phyloP scores from a whole-genome alignment of 2,329 filamentous ascomycete genomes.

The Xylariales sp. region DNA sequence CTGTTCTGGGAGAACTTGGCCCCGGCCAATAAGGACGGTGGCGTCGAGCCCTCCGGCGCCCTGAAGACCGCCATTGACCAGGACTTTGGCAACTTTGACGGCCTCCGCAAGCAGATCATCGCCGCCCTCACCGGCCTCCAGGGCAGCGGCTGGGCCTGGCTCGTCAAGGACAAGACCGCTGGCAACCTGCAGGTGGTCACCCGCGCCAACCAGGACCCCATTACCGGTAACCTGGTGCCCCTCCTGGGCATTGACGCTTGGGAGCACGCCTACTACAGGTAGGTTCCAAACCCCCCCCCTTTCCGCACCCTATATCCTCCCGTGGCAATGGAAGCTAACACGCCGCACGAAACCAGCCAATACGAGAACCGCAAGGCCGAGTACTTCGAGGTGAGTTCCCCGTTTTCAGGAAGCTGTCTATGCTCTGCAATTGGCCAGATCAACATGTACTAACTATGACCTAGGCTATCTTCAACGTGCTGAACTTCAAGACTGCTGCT shows the following conservation, averaged over 20 bases:
- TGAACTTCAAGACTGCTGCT: too few relatives aligned
- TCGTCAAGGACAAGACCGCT: slow-evolving; percentile 47
- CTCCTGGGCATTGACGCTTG: slow-evolving; percentile 63
- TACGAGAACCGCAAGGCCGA: slow-evolving; percentile 82
- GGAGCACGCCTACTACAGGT: slow-evolving; percentile 56
- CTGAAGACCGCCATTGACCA: slow-evolving; percentile 44
- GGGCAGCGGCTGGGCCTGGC: slow-evolving; percentile 66
- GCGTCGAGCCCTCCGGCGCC: slow-evolving; percentile 46
- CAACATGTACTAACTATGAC: too few relatives aligned
- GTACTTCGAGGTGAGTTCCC: too few relatives aligned
- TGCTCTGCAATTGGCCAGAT: too few relatives aligned
- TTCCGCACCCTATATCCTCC: too few relatives aligned
- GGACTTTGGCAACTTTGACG: slow-evolving; percentile 51
- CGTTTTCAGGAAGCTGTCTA: too few relatives aligned
- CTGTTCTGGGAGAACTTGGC: slow-evolving; percentile 70
- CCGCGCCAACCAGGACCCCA: slow-evolving; percentile 62
- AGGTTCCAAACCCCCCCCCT: too few relatives aligned
- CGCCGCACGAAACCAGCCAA: too few relatives aligned
- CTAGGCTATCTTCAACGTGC: too few relatives aligned
- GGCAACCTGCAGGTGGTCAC: slow-evolving; percentile 54
- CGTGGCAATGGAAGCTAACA: too few relatives aligned
- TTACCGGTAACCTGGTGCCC: slow-evolving; percentile 41
- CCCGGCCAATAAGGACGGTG: slow-evolving; percentile 22
- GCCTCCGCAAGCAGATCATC: slow-evolving; percentile 50
- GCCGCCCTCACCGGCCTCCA: slow-evolving; percentile 53